Percentiles rank a stretch among this genome's conserved stretches.
Evolutionary conservation across 148 eudicot species (phyloP).

Genomic region (Selenicereus undatus): DNA sequence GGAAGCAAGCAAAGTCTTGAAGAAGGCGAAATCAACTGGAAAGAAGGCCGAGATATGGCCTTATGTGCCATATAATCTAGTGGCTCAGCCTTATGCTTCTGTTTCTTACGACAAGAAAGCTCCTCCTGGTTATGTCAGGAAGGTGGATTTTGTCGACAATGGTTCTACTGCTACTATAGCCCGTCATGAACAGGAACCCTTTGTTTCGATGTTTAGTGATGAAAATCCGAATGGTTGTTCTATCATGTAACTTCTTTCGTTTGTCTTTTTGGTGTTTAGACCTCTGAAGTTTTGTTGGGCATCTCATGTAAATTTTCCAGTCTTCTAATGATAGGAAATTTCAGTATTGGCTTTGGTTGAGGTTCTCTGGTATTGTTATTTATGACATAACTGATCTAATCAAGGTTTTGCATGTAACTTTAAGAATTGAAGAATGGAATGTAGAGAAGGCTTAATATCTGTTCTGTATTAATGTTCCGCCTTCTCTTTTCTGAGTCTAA

Average conservation of each 20-base stretch:
- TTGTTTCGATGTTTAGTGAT: conserved; percentile 69
- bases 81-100: conserved; percentile 65
- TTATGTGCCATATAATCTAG: conserved; percentile 78
- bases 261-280: background rate
- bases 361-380: background rate
- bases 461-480: background rate
- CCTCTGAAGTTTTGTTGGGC: background rate
- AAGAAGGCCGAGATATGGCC: conserved; percentile 95
- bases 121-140: conserved; percentile 79
- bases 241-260: conserved; percentile 37
- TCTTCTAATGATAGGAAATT: background rate
- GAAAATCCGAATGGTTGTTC: conserved; percentile 83
- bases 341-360: background rate
- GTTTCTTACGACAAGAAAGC: conserved; percentile 78
- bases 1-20: conserved; percentile 68
- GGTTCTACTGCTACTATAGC: conserved; percentile 20
- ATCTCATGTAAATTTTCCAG: conserved; percentile 7
- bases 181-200: conserved; percentile 51
- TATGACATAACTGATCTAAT: background rate
- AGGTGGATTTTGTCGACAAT: conserved; percentile 36
- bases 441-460: background rate
- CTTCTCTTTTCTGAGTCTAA: background rate
- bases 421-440: no score
- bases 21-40: conserved; percentile 72
- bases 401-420: background rate